Base-by-base conservation (phyloP, 2,329 filamentous ascomycete genomes). In the Westerdykella sp. region DNA sequence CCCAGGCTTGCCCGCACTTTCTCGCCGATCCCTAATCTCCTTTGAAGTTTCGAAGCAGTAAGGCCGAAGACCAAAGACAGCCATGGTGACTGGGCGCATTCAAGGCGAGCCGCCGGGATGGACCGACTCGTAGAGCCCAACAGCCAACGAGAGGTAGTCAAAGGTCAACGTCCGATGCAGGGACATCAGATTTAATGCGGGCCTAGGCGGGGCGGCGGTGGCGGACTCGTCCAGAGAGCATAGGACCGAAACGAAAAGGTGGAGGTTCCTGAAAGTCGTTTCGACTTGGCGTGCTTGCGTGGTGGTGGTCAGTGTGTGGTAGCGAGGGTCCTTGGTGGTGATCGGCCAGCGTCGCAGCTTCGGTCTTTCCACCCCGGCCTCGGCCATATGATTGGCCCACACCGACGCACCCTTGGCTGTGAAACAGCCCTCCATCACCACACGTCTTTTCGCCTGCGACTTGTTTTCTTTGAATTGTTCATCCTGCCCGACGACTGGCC, bases 1-100 rank as follows among this genome's bases (percentile, higher is more conserved):
- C 43, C 51, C 48, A 54, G 51, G 14, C 37, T 37, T 15, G 23
- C 36, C 28, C 23, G 23, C 46, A 28, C 37, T 34, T 42, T 34
- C 46, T 46, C 43, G 47, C 38, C 38, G 48, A 55, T 58, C 61
- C 59, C 39, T 58, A 66, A 65, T 65, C 54, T 59, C 53, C 57
- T 40, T 41, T 35, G 28, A 35, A 44, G 51, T 53, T 57, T 62
- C 49, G 53, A 55, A 40, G 42, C 37, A 42, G 47, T 47, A 42
- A 49, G 45, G 51, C 48, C 42, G 46, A 45, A 55, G 47, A 49
- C 51, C 51, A 56, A 57, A 61, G 58, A 58, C 44, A 39, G 47
- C 46, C 49, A 51, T 50, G 46, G 48, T 18, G 32, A 14, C 32
- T 35, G 9, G 32, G 40, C 48, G 12, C 6, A 48, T 63, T 59